phyloP scores from a whole-genome alignment of 2,329 filamentous ascomycete species.

The Sporothrix sp. region DNA sequence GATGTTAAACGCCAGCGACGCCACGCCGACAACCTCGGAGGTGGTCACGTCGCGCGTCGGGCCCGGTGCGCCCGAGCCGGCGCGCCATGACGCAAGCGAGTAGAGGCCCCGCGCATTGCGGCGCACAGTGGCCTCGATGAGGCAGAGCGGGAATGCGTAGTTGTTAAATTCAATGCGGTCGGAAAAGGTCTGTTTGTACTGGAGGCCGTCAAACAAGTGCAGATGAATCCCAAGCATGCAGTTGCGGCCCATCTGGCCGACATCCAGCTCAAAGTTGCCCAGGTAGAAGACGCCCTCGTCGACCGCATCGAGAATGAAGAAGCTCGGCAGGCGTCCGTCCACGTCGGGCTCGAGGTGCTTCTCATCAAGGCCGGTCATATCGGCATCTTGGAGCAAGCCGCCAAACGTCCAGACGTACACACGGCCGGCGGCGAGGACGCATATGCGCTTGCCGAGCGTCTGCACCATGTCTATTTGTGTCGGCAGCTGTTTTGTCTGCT shows the following conservation, averaged over 20 bases:
- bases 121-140: constrained; percentile 11
- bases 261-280: constrained; percentile 11
- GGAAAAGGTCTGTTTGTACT: constrained; percentile 10
- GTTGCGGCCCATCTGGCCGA: not conserved
- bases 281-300: constrained; percentile 13
- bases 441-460: constrained; percentile 15
- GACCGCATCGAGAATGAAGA: constrained; percentile 12
- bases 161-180: constrained; percentile 7
- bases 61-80: not conserved
- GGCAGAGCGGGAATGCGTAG: constrained; percentile 2
- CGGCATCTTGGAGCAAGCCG: constrained; percentile 8
- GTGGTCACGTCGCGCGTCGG: not conserved
- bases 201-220: constrained; percentile 12
- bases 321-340: constrained; percentile 15
- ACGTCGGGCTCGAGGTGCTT: constrained; percentile 13
- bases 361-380: constrained; percentile 8
- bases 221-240: constrained; percentile 11
- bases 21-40: not conserved
- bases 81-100: constrained; percentile 14
- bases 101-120: constrained; percentile 11
- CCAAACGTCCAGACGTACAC: constrained; percentile 14
- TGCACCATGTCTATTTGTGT: constrained; percentile 11
- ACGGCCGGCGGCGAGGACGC: constrained; percentile 8
- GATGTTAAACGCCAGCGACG: constrained; percentile 15
- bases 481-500: constrained; percentile 8